Conservation (phyloP, 140 eudicot genomes). For the Bidens hawaiensis region DNA sequence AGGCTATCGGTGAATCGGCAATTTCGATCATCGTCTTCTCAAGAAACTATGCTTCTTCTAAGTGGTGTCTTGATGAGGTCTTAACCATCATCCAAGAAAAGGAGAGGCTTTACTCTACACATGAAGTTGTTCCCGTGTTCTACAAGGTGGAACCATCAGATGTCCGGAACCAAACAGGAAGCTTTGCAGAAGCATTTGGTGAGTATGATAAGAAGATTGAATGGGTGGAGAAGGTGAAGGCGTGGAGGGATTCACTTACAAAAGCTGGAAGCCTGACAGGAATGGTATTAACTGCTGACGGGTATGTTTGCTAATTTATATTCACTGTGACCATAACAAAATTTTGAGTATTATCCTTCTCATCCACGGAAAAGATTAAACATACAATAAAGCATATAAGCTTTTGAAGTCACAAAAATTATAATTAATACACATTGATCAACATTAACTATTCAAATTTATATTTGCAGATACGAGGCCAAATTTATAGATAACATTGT, state of each 20-base stretch:
- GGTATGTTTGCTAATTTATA: background rate
- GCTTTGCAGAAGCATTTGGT: conserved; percentile 14
- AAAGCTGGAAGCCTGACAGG: conserved; percentile 22
- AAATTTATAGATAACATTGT: conserved; percentile 2
- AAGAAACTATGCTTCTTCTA: conserved; percentile 28
- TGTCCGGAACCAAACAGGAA: conserved; percentile 11
- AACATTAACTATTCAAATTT: too few species aligned
- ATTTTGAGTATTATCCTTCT: too few species aligned
- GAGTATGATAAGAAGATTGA: conserved; percentile 8
- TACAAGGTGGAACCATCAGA: conserved; percentile 22
- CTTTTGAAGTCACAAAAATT: background rate
- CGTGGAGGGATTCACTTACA: conserved; percentile 11
- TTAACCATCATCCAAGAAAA: conserved; percentile 18
- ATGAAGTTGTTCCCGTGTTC: conserved; percentile 28
- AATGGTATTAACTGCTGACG: conserved; percentile 8
- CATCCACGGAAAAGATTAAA: too few species aligned
- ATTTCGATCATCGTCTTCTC: conserved; percentile 27
- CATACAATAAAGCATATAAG: too few species aligned
- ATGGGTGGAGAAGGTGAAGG: conserved; percentile 18
- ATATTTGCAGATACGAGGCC: conserved; percentile 9
- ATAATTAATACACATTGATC: background rate
- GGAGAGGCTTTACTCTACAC: conserved; percentile 7
- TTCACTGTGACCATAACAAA: background rate
- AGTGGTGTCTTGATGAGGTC: conserved; percentile 42
- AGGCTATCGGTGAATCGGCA: conserved; percentile 18